Percentiles rank a stretch among this genome's conserved stretches.
These are phyloP conservation scores for Babjeviella inositovora DNA, from an alignment of 805 yeast species.

Conservation along the genomic window DNA sequence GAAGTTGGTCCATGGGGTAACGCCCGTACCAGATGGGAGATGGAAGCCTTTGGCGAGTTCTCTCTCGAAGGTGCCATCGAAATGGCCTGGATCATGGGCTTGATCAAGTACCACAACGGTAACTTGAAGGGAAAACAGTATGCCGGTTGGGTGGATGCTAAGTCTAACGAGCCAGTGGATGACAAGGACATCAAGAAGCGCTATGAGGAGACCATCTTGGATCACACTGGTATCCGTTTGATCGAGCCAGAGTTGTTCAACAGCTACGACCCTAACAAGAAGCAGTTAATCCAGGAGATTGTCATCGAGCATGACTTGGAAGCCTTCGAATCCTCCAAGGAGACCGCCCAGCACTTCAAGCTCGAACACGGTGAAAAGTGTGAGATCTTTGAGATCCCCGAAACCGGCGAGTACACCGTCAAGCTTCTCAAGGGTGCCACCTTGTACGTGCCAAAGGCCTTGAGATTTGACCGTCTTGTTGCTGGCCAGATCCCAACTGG, in stretches of 20 bases:
- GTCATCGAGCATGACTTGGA: conserved; percentile 94
- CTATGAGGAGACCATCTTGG: conserved; percentile 79
- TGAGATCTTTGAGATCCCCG: conserved; percentile 80
- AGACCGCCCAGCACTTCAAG: conserved; percentile 89
- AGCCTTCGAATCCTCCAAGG: conserved; percentile 88
- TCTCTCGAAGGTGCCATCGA: conserved; percentile 96
- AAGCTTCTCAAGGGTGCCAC: conserved; percentile 86
- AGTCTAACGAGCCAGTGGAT: conserved; percentile 83
- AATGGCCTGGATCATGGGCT: conserved; percentile 99
- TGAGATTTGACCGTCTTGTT: conserved; percentile 44
- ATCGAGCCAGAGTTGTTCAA: conserved; percentile 90
- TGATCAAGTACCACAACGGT: conserved; percentile 91
- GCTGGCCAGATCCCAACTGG: conserved; percentile 98
- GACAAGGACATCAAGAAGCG: conserved; percentile 87
- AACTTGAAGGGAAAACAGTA: conserved; percentile 77
- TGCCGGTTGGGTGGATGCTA: conserved; percentile 96
- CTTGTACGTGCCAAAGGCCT: conserved; percentile 80
- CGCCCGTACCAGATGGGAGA: conserved; percentile 98
- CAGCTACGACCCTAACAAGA: conserved; percentile 91
- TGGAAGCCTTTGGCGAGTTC: conserved; percentile 92
- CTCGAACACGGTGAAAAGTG: conserved; percentile 88
- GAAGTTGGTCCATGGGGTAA: conserved; percentile 99
- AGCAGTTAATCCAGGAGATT: conserved; percentile 87
- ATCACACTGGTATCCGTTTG: conserved; percentile 92
- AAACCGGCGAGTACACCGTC: conserved; percentile 85